phyloP scores from a whole-genome alignment of 345 rosid genomes.

The Carallia brachiata region DNA sequence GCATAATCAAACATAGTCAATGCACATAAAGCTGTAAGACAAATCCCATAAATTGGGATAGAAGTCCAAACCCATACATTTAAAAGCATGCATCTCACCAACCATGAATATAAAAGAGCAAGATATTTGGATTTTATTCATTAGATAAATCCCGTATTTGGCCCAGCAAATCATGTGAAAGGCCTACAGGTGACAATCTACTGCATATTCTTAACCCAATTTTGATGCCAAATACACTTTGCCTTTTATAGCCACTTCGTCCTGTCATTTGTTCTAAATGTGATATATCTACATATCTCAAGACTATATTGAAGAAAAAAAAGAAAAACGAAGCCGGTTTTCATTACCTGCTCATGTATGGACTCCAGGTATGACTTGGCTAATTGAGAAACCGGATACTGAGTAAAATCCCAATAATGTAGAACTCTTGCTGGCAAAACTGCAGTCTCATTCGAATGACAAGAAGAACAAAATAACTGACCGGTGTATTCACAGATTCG shows the following conservation, averaged over 20 bases:
- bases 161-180: neutral
- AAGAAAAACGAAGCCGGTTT: neutral
- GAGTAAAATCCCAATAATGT: conserved; percentile 89
- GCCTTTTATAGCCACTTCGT: neutral
- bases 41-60: conserved; percentile 4
- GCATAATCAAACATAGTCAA: neutral
- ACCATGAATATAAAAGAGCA: neutral
- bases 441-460: conserved; percentile 82
- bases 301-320: neutral
- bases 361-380: conserved; percentile 94
- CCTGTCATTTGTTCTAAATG: conserved; percentile 1
- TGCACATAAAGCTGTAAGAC: conserved; percentile 4
- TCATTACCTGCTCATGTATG: conserved; percentile 78
- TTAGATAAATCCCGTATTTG: neutral
- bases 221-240: neutral
- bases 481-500: conserved; percentile 87
- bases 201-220: neutral
- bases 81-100: neutral
- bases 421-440: conserved; percentile 87
- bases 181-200: neutral
- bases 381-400: conserved; percentile 77
- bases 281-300: neutral
- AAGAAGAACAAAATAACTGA: conserved; percentile 83
- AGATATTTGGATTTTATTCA: neutral
- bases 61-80: neutral